A percentile compares a stretch with the other conserved stretches of the same genome.
Evolutionary conservation across 2,329 filamentous ascomycete species (phyloP).

Genomic region (Fusarium ramigenum): DNA sequence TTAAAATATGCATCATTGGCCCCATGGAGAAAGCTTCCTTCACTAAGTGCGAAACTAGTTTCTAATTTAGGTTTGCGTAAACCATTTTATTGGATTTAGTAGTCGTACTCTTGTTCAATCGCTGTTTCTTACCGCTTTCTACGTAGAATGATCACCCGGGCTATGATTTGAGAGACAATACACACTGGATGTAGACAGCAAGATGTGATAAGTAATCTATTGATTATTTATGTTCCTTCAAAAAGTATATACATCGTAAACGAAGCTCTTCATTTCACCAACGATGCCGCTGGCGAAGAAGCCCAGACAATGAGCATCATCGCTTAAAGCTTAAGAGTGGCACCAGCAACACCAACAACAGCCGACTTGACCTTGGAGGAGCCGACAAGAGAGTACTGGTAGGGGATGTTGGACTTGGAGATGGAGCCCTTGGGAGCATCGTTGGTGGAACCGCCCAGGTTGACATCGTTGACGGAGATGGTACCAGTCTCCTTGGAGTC

Average conservation of each 20-base stretch:
- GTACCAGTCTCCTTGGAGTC: constrained; percentile 55
- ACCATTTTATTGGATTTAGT: too few relatives aligned
- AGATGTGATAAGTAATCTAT: not conserved
- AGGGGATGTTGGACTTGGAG: constrained; percentile 61
- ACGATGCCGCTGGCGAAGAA: not conserved
- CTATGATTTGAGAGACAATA: not conserved
- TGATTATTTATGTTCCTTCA: constrained; percentile 6
- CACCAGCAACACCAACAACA: constrained; percentile 52
- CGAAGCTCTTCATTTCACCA: not conserved
- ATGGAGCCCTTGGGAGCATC: constrained; percentile 60
- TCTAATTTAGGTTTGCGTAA: too few relatives aligned
- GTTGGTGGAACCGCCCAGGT: constrained; percentile 51
- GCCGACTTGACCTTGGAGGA: constrained; percentile 56
- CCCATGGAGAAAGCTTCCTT: too few relatives aligned
- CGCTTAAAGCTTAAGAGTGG: constrained; percentile 49
- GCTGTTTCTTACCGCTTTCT: not conserved
- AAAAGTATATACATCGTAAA: constrained; percentile 22
- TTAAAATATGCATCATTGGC: too few relatives aligned
- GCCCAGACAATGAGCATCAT: not conserved
- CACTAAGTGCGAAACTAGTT: too few relatives aligned
- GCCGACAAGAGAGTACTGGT: constrained; percentile 58
- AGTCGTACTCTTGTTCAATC: not conserved
- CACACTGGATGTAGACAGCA: not conserved
- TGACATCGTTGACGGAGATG: constrained; percentile 53
- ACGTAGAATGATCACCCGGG: not conserved